Percentiles rank a stretch among this genome's conserved stretches.
These are phyloP conservation scores for peach (Prunus persica) DNA, from an alignment of 306 rosid species.

Conservation along the genomic window Prunus_persica_NCBIv2 NC_034013.1:16458501-16459000, in stretches of 20 bases:
- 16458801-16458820: slow-evolving; percentile 7
- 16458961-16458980: background rate
- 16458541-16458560: background rate
- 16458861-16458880: background rate
- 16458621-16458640: background rate
- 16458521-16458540: background rate
- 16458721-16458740: background rate
- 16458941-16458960: background rate
- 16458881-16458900: background rate
- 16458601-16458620: background rate
- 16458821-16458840: background rate
- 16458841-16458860: background rate
- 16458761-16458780: background rate
- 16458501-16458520: slow-evolving; percentile 25
- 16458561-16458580: background rate
- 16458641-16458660: background rate
- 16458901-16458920: background rate
- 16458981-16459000: slow-evolving; percentile 1
- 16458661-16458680: background rate
- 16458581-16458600: background rate
- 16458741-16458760: background rate
- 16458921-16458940: background rate
- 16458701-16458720: background rate
- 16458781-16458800: background rate
- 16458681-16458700: background rate